Base-by-base conservation (phyloP, 345 rosid species). In the Populus tremula region DNA sequence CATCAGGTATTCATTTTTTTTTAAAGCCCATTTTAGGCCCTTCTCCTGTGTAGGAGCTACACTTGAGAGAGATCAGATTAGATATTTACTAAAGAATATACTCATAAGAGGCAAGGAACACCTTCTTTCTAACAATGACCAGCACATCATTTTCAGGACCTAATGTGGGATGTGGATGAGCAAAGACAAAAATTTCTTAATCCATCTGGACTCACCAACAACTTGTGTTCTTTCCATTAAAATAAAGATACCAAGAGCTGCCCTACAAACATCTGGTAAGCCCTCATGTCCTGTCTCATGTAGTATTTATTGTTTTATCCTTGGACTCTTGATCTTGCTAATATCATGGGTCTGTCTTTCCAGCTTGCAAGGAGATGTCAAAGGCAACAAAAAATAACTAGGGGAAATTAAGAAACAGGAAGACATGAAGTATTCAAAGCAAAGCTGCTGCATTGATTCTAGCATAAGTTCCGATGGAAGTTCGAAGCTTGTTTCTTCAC, bases 221-320 rank as follows among this genome's bases (percentile, higher is more conserved):
- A 82, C 84, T 86, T 87, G 84, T 85, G 87, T 80, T 86, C 85
- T 81, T 90, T 89, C 83, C 84, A 83, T 83, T 88, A 81, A 84
- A 82, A 41, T 71, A 70, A 36, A 70, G 49, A 70, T 56, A 77
- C 74, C 71, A 17, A 14, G 21, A 67, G 83, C 89, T 80, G 86
- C 89, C 87, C 86, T 65, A 79, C 87, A 82, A 72, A 75, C 77
- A 79, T 77, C 72, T 79, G 77, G 86, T 85, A 75, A 83, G 81
- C 79, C 80, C 78, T 74, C 82, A 73, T 70, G 81, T 80, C 82
- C 71, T 81, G 89, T 84, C 84, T 68, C 69, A 20, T 23, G 27
- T 38, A 41, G 50, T 8, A 53, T 47, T 38, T 70, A 6, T 14
- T 43, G 10, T 53, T 59, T 56, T 25, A 65, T 49, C 50, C 11